These are phyloP conservation scores for Pleurozium schreberi DNA, from an alignment of 225 moss, liverwort and hornwort genomes.

Conservation along the genomic window DNA sequence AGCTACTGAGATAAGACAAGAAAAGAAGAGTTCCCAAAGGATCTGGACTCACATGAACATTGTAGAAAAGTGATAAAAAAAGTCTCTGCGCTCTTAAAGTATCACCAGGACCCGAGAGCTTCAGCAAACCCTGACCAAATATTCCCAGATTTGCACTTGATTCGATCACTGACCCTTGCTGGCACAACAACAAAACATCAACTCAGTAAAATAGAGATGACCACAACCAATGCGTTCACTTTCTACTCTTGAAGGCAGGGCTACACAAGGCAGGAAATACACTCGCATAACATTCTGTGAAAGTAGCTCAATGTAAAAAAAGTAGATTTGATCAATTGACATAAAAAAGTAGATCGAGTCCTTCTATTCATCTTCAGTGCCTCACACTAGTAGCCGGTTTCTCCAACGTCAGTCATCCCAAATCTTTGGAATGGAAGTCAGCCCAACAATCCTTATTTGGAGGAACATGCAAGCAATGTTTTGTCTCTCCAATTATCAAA, in stretches of 20 bases:
- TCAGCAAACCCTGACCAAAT: slow-evolving; percentile 90
- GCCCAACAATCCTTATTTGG: neutral
- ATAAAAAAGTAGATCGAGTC: neutral
- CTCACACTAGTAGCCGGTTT: neutral
- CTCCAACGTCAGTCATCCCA: neutral
- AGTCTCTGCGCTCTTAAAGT: slow-evolving; percentile 69
- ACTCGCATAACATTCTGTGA: neutral
- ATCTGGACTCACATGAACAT: slow-evolving; percentile 53
- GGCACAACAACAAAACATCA: neutral
- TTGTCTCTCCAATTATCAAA: neutral
- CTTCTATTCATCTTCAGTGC: neutral
- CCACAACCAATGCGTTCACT: neutral
- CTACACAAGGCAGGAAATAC: neutral
- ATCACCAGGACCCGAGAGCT: slow-evolving; percentile 72
- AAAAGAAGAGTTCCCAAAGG: neutral
- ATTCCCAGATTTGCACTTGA: slow-evolving; percentile 83
- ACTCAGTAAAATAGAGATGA: neutral
- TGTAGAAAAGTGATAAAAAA: slow-evolving; percentile 84
- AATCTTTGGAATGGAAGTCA: neutral
- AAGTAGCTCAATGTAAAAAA: neutral
- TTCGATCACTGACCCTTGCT: slow-evolving; percentile 78
- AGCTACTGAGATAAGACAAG: neutral
- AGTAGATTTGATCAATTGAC: neutral
- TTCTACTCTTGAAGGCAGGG: neutral
- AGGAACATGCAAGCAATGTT: neutral